phyloP scores from a whole-genome alignment of 495 filamentous ascomycete species.

The Penicillium chermesinum region DNA sequence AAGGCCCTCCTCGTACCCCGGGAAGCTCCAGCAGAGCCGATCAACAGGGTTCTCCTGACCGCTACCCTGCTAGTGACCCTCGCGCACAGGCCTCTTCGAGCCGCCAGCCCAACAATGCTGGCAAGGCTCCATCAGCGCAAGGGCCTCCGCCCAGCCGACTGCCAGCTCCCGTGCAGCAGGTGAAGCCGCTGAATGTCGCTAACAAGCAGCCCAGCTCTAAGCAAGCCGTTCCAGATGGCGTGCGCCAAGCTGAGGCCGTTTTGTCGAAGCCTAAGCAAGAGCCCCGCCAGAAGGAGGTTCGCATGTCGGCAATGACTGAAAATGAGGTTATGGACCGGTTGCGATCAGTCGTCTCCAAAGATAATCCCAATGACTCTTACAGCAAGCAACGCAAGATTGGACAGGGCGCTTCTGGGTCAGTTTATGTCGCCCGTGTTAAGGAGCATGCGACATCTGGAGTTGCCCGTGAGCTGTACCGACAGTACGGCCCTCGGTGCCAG shows the following conservation, averaged over 20 bases:
- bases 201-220: conserved; percentile 59
- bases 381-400: conserved; percentile 99
- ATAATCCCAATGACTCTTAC: conserved; percentile 86
- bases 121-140: conserved; percentile 31
- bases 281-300: conserved; percentile 78
- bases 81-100: conserved; percentile 44
- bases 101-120: conserved; percentile 34
- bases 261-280: conserved; percentile 63
- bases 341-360: conserved; percentile 85
- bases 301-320: conserved; percentile 97
- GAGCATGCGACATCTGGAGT: conserved; percentile 62
- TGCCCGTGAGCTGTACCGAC: conserved; percentile 60
- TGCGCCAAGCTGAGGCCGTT: conserved; percentile 77
- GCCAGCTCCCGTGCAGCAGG: conserved; percentile 59
- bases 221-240: conserved; percentile 49
- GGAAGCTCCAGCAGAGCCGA: conserved; percentile 20
- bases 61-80: conserved; percentile 34
- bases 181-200: conserved; percentile 89
- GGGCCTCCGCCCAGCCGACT: conserved; percentile 47
- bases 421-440: conserved; percentile 93
- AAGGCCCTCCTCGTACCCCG: conserved; percentile 15
- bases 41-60: conserved; percentile 30
- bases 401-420: conserved; percentile 93
- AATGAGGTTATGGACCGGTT: conserved; percentile 94
- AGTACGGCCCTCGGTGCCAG: conserved; percentile 66